These are phyloP conservation scores for Sporothrix sp. DNA, from an alignment of 2,329 filamentous ascomycete genomes.

Conservation along the genomic window DNA sequence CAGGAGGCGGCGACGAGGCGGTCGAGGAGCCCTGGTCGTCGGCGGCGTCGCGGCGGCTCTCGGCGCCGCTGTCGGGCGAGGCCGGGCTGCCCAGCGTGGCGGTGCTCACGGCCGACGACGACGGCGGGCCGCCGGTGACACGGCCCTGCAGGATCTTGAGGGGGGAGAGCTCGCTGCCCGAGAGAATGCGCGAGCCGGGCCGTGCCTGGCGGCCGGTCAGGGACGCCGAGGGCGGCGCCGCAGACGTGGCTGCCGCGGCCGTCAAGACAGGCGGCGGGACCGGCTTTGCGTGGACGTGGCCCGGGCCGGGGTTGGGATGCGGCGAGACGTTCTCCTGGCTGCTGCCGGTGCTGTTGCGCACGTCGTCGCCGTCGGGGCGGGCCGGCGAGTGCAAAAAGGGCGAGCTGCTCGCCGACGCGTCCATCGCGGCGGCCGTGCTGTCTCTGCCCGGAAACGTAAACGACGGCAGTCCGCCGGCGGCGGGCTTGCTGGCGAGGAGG, in stretches of 20 bases:
- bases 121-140: not conserved
- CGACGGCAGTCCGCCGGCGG: not conserved
- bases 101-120: conserved; percentile 18
- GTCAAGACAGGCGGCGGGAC: not conserved
- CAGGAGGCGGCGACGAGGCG: conserved; percentile 16
- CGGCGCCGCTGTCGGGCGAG: conserved; percentile 15
- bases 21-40: conserved; percentile 8
- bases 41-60: conserved; percentile 15
- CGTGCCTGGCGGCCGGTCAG: conserved; percentile 24
- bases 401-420: conserved; percentile 22
- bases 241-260: not conserved
- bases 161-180: conserved; percentile 47
- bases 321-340: conserved; percentile 37
- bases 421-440: conserved; percentile 6
- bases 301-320: conserved; percentile 15
- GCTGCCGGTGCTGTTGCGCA: conserved; percentile 10
- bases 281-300: not conserved
- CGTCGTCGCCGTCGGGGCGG: not conserved
- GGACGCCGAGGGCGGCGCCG: conserved; percentile 25
- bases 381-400: conserved; percentile 24
- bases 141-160: conserved; percentile 41
- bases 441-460: conserved; percentile 14
- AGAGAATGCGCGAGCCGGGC: conserved; percentile 40
- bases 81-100: conserved; percentile 11
- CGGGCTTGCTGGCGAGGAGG: not conserved